These are phyloP conservation scores for Terana coerulea DNA, from an alignment of 768 basidiomycete genomes.

Conservation along the genomic window DNA sequence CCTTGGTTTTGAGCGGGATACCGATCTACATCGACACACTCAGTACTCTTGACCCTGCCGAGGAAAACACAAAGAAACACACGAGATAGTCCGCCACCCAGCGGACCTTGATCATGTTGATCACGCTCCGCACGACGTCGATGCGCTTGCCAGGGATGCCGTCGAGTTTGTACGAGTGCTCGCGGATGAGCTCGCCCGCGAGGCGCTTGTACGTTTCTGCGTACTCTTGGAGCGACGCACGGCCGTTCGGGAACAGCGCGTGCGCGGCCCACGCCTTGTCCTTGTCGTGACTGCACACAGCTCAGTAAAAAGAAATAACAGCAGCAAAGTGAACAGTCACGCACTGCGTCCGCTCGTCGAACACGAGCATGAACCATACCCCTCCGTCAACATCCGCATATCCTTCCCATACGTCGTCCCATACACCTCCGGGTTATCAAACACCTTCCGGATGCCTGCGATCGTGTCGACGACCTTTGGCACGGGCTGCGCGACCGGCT, in stretches of 20 bases:
- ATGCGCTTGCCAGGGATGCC: conserved; percentile 34
- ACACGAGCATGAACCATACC: conserved; percentile 39
- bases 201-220: conserved; percentile 28
- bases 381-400: conserved; percentile 25
- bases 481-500: conserved; percentile 30
- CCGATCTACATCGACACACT: conserved; percentile 33
- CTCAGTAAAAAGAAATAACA: not conserved
- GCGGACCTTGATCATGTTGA: conserved; percentile 39
- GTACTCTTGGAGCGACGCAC: conserved; percentile 25
- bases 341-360: conserved; percentile 33
- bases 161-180: conserved; percentile 32
- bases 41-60: not conserved
- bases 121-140: conserved; percentile 47
- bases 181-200: conserved; percentile 27
- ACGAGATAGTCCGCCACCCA: conserved; percentile 39
- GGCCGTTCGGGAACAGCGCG: conserved; percentile 34
- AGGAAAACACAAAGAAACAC: conserved; percentile 7
- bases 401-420: conserved; percentile 29
- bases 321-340: conserved; percentile 14
- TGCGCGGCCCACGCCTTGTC: conserved; percentile 30
- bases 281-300: conserved; percentile 27
- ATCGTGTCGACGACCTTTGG: conserved; percentile 32
- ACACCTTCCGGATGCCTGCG: conserved; percentile 31
- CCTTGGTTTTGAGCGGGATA: conserved; percentile 43
- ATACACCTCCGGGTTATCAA: conserved; percentile 34